Percentiles rank a stretch among this genome's conserved stretches.
Conservation (phyloP, 192 early-diverging fungal species). For the Kickxella alabastrina region DNA sequence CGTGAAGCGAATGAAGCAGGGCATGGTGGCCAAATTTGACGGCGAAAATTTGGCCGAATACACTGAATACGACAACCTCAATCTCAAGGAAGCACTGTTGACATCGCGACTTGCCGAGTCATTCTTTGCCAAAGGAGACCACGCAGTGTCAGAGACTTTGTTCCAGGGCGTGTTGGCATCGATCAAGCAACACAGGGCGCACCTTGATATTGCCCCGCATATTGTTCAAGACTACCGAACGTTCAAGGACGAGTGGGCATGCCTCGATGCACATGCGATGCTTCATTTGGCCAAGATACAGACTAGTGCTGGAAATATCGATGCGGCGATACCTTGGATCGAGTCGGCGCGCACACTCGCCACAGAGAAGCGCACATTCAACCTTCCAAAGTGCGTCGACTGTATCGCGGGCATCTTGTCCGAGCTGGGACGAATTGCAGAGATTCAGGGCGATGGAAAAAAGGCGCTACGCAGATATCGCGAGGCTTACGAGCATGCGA, state of each 20-base stretch:
- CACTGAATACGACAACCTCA: slow-evolving; percentile 26
- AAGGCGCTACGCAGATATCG: slow-evolving; percentile 33
- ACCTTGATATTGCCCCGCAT: slow-evolving; percentile 22
- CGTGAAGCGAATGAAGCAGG: slow-evolving; percentile 25
- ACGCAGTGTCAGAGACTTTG: slow-evolving; percentile 18
- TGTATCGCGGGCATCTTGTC: slow-evolving; percentile 24
- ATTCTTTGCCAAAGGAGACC: slow-evolving; percentile 16
- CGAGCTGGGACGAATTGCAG: slow-evolving; percentile 40
- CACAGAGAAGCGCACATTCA: not conserved
- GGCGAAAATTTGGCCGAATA: slow-evolving; percentile 19
- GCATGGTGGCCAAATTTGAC: slow-evolving; percentile 19
- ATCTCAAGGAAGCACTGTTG: slow-evolving; percentile 31
- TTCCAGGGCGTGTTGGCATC: slow-evolving; percentile 24
- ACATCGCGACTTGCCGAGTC: slow-evolving; percentile 20
- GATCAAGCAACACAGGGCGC: slow-evolving; percentile 31
- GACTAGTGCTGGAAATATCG: slow-evolving; percentile 13
- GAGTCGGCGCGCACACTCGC: slow-evolving; percentile 19
- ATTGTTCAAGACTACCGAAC: slow-evolving; percentile 21
- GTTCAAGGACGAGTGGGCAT: slow-evolving; percentile 36
- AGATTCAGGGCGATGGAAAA: slow-evolving; percentile 20
- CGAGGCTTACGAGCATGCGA: slow-evolving; percentile 37
- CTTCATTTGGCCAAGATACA: slow-evolving; percentile 30
- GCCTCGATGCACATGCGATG: slow-evolving; percentile 36
- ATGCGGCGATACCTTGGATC: slow-evolving; percentile 29
- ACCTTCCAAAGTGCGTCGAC: slow-evolving; percentile 27